Conservation (phyloP, 2,329 filamentous ascomycete species). For the Pseudopithomyces chartarum region DNA sequence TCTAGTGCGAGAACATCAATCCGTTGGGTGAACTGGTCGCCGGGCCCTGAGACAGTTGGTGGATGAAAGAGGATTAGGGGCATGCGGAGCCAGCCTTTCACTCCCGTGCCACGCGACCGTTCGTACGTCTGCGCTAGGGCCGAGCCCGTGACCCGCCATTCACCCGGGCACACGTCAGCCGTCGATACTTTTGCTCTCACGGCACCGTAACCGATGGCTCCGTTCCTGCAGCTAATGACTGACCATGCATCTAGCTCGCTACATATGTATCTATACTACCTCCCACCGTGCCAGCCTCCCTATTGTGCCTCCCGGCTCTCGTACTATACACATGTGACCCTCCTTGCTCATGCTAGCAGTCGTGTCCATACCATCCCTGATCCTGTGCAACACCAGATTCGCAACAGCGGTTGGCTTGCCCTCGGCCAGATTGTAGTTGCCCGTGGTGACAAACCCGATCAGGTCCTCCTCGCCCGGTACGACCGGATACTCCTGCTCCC, state of each 20-base stretch:
- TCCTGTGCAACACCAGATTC: conserved; percentile 65
- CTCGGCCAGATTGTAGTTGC: conserved; percentile 78
- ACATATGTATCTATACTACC: too few relatives aligned
- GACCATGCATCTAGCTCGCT: not conserved
- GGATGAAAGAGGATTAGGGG: conserved; percentile 10
- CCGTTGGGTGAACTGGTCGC: conserved; percentile 9
- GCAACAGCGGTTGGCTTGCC: conserved; percentile 79
- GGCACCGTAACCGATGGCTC: too few relatives aligned
- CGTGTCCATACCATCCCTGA: conserved; percentile 53
- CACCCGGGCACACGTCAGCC: not conserved
- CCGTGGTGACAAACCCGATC: conserved; percentile 88
- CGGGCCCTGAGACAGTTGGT: conserved; percentile 17
- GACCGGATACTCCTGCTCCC: conserved; percentile 59
- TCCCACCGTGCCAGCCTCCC: conserved; percentile 84
- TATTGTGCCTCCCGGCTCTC: conserved; percentile 77
- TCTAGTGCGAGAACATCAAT: conserved; percentile 20
- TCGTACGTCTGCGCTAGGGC: not conserved
- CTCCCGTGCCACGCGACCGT: conserved; percentile 5
- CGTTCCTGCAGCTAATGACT: too few relatives aligned
- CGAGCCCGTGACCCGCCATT: not conserved
- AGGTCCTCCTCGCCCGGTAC: conserved; percentile 78
- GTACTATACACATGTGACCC: conserved; percentile 72
- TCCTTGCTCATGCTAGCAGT: conserved; percentile 30
- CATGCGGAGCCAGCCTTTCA: not conserved
- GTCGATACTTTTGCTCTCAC: too few relatives aligned